These are phyloP conservation scores for Verruconis gallopava DNA, from an alignment of 2,329 filamentous ascomycete species.

Conservation along the genomic window DNA sequence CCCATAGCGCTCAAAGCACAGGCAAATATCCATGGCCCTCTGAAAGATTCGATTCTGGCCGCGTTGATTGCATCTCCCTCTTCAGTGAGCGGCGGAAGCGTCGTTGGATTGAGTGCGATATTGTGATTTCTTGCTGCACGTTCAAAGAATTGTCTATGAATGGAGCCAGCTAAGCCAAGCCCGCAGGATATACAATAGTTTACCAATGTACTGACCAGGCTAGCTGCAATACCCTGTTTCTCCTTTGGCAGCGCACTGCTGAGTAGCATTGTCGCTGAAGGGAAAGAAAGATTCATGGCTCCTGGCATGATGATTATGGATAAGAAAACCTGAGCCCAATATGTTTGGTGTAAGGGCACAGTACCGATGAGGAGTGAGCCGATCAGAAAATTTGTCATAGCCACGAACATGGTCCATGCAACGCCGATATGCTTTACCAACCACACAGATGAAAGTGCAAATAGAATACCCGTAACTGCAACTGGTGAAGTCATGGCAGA, in stretches of 20 bases:
- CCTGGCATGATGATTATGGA: slow-evolving; percentile 44
- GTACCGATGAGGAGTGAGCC: slow-evolving; percentile 30
- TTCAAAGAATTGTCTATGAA: slow-evolving; percentile 5
- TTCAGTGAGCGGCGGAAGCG: background rate
- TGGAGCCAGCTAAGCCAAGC: slow-evolving; percentile 46
- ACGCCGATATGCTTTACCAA: slow-evolving; percentile 9
- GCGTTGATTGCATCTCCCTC: background rate
- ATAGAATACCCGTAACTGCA: slow-evolving; percentile 9
- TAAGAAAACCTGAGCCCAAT: slow-evolving; percentile 53
- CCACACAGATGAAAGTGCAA: slow-evolving; percentile 9
- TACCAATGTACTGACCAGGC: slow-evolving; percentile 49
- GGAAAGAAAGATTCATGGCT: slow-evolving; percentile 56
- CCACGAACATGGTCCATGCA: slow-evolving; percentile 25
- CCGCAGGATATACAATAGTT: slow-evolving; percentile 57
- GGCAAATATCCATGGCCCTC: slow-evolving; percentile 7
- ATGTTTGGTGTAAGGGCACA: slow-evolving; percentile 41
- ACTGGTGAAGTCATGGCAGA: slow-evolving; percentile 10
- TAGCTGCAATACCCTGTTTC: slow-evolving; percentile 40
- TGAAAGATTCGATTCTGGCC: slow-evolving; percentile 3
- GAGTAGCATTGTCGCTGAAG: slow-evolving; percentile 47
- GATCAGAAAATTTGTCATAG: slow-evolving; percentile 28
- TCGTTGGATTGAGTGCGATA: background rate
- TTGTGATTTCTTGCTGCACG: background rate
- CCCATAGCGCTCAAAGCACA: slow-evolving; percentile 3
- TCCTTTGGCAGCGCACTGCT: slow-evolving; percentile 36